phyloP scores from a whole-genome alignment of 2,329 filamentous ascomycete genomes.

The Ophiostoma ips region DNA sequence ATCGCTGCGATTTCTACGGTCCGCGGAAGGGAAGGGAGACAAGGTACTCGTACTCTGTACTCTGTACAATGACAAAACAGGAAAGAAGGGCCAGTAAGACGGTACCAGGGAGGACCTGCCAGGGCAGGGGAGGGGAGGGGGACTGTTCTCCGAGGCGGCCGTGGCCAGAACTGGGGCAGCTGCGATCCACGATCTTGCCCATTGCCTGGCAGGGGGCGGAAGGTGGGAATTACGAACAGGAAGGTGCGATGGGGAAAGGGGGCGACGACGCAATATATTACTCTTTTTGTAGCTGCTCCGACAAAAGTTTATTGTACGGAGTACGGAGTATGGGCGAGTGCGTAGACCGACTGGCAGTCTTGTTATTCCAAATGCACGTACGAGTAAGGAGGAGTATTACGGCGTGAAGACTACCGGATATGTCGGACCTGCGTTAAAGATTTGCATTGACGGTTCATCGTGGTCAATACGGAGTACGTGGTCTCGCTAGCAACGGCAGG shows the following conservation, averaged over 20 bases:
- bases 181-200: slow-evolving; percentile 3
- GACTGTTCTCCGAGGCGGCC: slow-evolving; percentile 2
- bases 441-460: no score
- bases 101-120: slow-evolving; percentile 1
- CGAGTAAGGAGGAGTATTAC: no score
- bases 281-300: no score
- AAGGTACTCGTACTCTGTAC: not conserved
- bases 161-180: not conserved
- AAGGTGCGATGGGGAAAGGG: slow-evolving; percentile 2
- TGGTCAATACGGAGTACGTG: not conserved
- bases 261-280: not conserved
- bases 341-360: no score
- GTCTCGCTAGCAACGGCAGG: slow-evolving; percentile 5
- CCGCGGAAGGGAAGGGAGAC: not conserved
- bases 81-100: not conserved
- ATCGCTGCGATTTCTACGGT: not conserved
- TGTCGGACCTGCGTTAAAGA: no score
- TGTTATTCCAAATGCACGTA: no score
- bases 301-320: no score
- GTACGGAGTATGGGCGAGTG: no score
- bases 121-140: no score
- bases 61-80: not conserved
- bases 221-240: slow-evolving; percentile 3
- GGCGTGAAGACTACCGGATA: no score
- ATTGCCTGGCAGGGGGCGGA: not conserved